These are phyloP conservation scores for Ulota crispa DNA, from an alignment of 225 moss, liverwort and hornwort genomes.

Conservation along the genomic window DNA sequence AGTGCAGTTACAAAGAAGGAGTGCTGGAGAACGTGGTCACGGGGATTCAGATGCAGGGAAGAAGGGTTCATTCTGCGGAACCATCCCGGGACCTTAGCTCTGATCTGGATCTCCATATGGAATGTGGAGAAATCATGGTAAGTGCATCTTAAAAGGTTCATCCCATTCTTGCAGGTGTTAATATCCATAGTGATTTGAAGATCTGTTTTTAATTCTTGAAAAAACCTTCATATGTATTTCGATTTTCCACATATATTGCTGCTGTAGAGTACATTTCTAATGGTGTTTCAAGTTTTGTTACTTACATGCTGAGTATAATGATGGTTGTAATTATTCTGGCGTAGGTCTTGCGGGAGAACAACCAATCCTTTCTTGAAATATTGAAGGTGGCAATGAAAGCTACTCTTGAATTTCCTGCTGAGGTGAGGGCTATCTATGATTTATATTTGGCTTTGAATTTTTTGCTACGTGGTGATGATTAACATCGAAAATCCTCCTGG, in stretches of 20 bases:
- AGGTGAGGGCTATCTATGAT: constrained; percentile 34
- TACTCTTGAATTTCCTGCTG: constrained; percentile 67
- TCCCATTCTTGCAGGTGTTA: background rate
- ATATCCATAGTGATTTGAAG: background rate
- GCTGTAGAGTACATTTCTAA: background rate
- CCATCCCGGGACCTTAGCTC: constrained; percentile 51
- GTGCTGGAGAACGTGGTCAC: constrained; percentile 70
- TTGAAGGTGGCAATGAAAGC: constrained; percentile 71
- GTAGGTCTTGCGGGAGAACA: constrained; percentile 67
- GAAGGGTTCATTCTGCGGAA: constrained; percentile 50
- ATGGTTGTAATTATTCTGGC: constrained; percentile 21
- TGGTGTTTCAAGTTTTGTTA: background rate
- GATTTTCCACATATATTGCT: constrained; percentile 2
- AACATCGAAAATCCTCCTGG: background rate
- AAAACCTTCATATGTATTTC: background rate
- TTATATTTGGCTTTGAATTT: constrained; percentile 7
- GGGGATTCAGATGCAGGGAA: constrained; percentile 65
- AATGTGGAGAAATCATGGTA: constrained; percentile 76
- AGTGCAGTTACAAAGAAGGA: constrained; percentile 71
- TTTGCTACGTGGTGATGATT: constrained; percentile 12
- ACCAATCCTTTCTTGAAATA: constrained; percentile 73
- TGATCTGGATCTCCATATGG: constrained; percentile 63
- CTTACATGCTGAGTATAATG: background rate
- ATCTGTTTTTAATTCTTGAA: background rate
- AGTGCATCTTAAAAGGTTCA: constrained; percentile 1